Evolutionary conservation across 805 yeast genomes (phyloP).

Genomic region (Sungouiozyma ichnusensis): DNA sequence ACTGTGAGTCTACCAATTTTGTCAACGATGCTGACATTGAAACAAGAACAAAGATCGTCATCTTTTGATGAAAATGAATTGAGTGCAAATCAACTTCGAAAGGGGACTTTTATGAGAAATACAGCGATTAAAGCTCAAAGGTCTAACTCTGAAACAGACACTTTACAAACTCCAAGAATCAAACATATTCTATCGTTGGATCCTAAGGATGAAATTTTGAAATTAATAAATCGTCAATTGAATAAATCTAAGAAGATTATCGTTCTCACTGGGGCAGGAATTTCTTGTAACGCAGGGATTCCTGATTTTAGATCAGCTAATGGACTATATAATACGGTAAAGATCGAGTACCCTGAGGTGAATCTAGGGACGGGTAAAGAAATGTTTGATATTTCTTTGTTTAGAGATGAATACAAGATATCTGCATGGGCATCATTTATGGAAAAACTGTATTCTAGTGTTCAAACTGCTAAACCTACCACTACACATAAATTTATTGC

Average conservation of each 20-base stretch:
- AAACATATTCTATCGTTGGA: slow-evolving; percentile 10
- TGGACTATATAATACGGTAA: slow-evolving; percentile 73
- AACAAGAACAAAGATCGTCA: slow-evolving; percentile 5
- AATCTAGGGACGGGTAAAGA: slow-evolving; percentile 73
- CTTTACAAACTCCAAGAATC: slow-evolving; percentile 13
- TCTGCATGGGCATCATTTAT: slow-evolving; percentile 79
- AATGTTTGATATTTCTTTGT: slow-evolving; percentile 76
- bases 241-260: slow-evolving; percentile 38
- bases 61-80: slow-evolving; percentile 10
- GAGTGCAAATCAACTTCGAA: slow-evolving; percentile 6
- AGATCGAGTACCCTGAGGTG: slow-evolving; percentile 44
- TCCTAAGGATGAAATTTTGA: slow-evolving; percentile 9
- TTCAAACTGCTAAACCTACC: slow-evolving; percentile 65
- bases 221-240: slow-evolving; percentile 21
- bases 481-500: slow-evolving; percentile 69
- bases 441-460: slow-evolving; percentile 62
- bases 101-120: not conserved
- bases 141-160: not conserved
- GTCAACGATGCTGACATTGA: slow-evolving; percentile 1
- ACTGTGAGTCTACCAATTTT: not conserved
- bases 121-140: not conserved
- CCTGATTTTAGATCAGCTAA: slow-evolving; percentile 85
- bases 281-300: slow-evolving; percentile 92
- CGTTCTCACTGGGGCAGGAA: slow-evolving; percentile 89
- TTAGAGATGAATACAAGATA: slow-evolving; percentile 56